A percentile compares a stretch with the other conserved stretches of the same genome.
Evolutionary conservation across 2,329 filamentous ascomycete genomes (phyloP).

Genomic region (Penicillium digitatum): DNA sequence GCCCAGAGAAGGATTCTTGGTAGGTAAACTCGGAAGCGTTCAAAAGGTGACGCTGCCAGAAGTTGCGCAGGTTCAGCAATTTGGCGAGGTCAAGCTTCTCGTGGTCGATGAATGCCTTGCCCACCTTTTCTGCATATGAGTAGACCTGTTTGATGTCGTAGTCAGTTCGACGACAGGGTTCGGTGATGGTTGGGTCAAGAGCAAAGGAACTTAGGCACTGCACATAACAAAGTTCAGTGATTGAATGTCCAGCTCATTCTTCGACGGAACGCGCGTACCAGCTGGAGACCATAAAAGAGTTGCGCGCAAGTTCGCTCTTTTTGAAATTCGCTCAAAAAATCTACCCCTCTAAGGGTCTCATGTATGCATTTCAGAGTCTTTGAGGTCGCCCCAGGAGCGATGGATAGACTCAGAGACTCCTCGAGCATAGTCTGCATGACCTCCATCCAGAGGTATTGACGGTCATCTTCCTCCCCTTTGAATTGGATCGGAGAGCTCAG

Average conservation of each 20-base stretch:
- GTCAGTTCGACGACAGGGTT: constrained; percentile 27
- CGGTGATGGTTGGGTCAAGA: constrained; percentile 26
- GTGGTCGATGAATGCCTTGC: constrained; percentile 15
- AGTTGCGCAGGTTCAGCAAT: constrained; percentile 41
- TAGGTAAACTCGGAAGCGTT: constrained; percentile 28
- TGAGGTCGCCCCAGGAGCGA: neutral
- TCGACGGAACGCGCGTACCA: constrained; percentile 20
- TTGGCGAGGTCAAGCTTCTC: constrained; percentile 27
- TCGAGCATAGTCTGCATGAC: constrained; percentile 31
- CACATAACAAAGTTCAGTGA: constrained; percentile 14
- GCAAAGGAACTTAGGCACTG: constrained; percentile 35
- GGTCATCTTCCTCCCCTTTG: constrained; percentile 20
- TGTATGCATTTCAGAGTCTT: constrained; percentile 26
- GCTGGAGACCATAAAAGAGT: constrained; percentile 29
- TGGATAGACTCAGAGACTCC: constrained; percentile 17
- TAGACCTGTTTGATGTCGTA: constrained; percentile 35
- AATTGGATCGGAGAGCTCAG: constrained; percentile 30
- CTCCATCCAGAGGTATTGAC: constrained; percentile 31
- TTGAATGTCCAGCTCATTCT: neutral
- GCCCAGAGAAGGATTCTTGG: constrained; percentile 19
- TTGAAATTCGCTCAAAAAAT: constrained; percentile 26
- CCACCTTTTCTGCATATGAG: constrained; percentile 8
- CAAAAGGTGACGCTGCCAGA: constrained; percentile 42
- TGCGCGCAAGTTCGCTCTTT: constrained; percentile 18
- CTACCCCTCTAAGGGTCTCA: constrained; percentile 13